Base-by-base conservation (phyloP, 2,329 filamentous ascomycete species). In the Mycocentrospora acerina region DNA sequence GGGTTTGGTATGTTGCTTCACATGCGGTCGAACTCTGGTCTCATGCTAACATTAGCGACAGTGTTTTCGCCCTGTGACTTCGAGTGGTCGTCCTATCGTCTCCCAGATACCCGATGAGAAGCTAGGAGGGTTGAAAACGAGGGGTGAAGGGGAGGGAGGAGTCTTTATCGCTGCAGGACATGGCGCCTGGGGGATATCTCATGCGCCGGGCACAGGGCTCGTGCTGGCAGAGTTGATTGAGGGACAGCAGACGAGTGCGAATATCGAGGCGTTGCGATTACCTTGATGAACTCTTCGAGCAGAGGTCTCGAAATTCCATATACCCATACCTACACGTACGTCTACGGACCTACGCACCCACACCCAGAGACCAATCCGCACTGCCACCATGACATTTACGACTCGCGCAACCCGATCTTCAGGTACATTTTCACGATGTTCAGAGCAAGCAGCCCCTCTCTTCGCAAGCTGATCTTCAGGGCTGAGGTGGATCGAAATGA, bases 121-220 rank as follows among this genome's bases (percentile, higher is more conserved):
- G 29, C 71, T 88, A 3, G 82, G 81, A 1, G 67, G 70, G 0
- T 57, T 77, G 6, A 66, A 55, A 41, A 80, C 73, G 16, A 63
- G 49, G 46, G 56, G 55, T 17, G 62, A 57, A 13, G 56, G 54
- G 0, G 71, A 72, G 1, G 81, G 83, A 2, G 85, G 86, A 4
- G 82, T 91, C 0, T 90, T 80, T 59, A 62, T 90, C 25, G 81
- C 83, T 1, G 74, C 82, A 4, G 86, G 87, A 0, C 86, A 90
- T 70, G 86, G 86, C 0, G 83, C 86, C 0, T 90, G 86, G 86
- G 86, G 86, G 24, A 67, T 74, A 13, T 69, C 68, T 24, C 68
- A 70, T 37, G 62, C 61, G 12, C 66, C 88, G 19, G 86, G 85
- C 2, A 90, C 85, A 0, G 87, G 86, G 0, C 77, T 78, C 49